phyloP scores from a whole-genome alignment of 805 yeast species.

The Komagataella pastoris region DNA sequence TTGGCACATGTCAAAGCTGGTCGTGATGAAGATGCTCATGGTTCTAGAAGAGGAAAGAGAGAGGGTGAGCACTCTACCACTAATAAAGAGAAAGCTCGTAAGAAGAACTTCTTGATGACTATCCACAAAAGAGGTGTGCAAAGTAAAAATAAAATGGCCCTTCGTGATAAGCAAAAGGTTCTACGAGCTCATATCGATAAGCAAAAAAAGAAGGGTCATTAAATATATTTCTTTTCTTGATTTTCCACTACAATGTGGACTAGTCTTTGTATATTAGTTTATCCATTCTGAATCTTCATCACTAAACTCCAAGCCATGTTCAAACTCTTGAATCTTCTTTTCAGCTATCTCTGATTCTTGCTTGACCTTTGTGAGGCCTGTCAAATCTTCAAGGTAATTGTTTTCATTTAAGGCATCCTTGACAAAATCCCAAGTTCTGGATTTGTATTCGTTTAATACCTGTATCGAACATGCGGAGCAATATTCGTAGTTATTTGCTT shows the following conservation, averaged over 20 bases:
- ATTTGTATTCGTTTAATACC: slow-evolving; percentile 37
- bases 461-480: slow-evolving; percentile 80
- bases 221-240: not conserved
- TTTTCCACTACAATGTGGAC: not conserved
- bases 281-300: slow-evolving; percentile 13
- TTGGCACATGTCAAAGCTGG: slow-evolving; percentile 82
- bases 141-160: slow-evolving; percentile 83
- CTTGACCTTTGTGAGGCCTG: slow-evolving; percentile 72
- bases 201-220: slow-evolving; percentile 75
- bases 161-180: slow-evolving; percentile 82
- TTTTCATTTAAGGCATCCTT: slow-evolving; percentile 52
- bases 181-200: slow-evolving; percentile 76
- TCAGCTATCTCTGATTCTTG: slow-evolving; percentile 48
- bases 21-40: slow-evolving; percentile 82
- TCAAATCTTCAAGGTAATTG: slow-evolving; percentile 55
- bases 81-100: slow-evolving; percentile 88
- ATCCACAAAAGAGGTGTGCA: slow-evolving; percentile 90
- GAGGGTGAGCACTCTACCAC: slow-evolving; percentile 81
- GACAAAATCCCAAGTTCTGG: slow-evolving; percentile 74
- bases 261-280: not conserved
- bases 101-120: slow-evolving; percentile 99
- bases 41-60: slow-evolving; percentile 74
- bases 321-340: slow-evolving; percentile 21
- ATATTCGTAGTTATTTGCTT: slow-evolving; percentile 57
- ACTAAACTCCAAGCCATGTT: slow-evolving; percentile 17